These are phyloP conservation scores for Neofusicoccum ribis DNA, from an alignment of 2,329 filamentous ascomycete species.

Conservation along the genomic window DNA sequence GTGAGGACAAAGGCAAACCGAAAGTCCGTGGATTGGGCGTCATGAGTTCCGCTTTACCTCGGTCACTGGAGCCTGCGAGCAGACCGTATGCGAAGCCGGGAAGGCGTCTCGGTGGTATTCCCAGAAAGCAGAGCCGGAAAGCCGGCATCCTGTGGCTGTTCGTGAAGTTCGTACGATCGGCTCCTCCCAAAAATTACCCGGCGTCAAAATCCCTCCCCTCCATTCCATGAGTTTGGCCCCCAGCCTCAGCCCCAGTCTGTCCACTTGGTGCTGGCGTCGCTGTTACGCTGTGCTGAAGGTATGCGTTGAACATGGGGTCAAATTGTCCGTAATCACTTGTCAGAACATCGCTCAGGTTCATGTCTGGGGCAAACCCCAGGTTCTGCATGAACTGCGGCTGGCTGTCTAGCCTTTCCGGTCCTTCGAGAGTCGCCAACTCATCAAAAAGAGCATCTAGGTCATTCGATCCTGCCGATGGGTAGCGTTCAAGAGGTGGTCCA, in stretches of 20 bases:
- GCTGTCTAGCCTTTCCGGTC: constrained; percentile 52
- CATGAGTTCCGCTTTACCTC: too few relatives aligned
- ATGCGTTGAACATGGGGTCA: constrained; percentile 14
- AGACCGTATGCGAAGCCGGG: too few relatives aligned
- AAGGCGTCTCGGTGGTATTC: too few relatives aligned
- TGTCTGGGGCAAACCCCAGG: constrained; percentile 63
- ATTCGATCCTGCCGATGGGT: constrained; percentile 40
- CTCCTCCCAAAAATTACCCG: not conserved
- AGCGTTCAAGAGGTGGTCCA: constrained; percentile 29
- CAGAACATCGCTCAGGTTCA: constrained; percentile 57
- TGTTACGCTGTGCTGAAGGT: constrained; percentile 1
- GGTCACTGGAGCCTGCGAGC: too few relatives aligned
- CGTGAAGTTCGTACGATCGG: not conserved
- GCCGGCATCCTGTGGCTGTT: not conserved
- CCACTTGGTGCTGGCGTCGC: not conserved
- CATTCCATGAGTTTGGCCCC: not conserved
- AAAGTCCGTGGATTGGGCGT: too few relatives aligned
- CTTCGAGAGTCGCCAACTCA: constrained; percentile 59
- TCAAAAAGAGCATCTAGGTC: constrained; percentile 57
- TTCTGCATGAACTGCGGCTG: constrained; percentile 68
- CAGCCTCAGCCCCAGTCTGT: not conserved
- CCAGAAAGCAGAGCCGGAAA: not conserved
- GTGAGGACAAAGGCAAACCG: too few relatives aligned
- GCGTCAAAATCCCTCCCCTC: constrained; percentile 7
- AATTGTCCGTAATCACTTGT: constrained; percentile 39